Evolutionary conservation across 176 grass and related monocot species (phyloP).

Genomic region (Juncus inflexus): DNA sequence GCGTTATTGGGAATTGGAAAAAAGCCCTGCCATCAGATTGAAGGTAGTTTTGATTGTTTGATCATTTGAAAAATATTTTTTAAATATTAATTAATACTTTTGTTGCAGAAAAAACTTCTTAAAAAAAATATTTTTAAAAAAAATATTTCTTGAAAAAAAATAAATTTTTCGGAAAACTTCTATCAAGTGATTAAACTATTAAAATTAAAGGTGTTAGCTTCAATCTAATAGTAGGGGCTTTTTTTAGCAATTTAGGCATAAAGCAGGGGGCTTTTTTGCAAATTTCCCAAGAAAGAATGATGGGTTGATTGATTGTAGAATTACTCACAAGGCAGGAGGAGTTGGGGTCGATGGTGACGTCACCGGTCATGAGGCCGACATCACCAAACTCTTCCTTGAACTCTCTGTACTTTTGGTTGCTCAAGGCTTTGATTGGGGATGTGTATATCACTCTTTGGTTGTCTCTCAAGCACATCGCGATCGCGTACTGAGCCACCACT

Average conservation of each 20-base stretch:
- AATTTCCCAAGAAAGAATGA: neutral
- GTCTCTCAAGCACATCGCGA: slow-evolving; percentile 88
- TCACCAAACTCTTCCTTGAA: slow-evolving; percentile 90
- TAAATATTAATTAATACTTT: no score
- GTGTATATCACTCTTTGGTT: slow-evolving; percentile 88
- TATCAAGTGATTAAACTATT: neutral
- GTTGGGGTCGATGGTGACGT: slow-evolving; percentile 87
- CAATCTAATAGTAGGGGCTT: neutral
- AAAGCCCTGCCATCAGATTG: neutral
- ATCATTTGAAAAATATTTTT: no score
- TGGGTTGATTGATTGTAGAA: neutral
- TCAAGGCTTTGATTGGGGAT: slow-evolving; percentile 92
- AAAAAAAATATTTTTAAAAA: no score
- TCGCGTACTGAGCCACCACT: slow-evolving; percentile 82
- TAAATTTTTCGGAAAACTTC: no score
- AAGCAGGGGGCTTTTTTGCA: neutral
- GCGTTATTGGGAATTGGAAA: neutral
- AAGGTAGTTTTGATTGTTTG: no score
- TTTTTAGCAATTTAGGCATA: neutral
- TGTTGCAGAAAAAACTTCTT: no score
- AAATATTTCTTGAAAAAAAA: neutral
- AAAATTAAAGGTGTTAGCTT: neutral
- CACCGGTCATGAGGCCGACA: slow-evolving; percentile 92
- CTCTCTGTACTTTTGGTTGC: slow-evolving; percentile 95
- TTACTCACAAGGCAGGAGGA: slow-evolving; percentile 72